These are phyloP conservation scores for Trametes cinnabarina DNA, from an alignment of 768 basidiomycete genomes.

Conservation along the genomic window DNA sequence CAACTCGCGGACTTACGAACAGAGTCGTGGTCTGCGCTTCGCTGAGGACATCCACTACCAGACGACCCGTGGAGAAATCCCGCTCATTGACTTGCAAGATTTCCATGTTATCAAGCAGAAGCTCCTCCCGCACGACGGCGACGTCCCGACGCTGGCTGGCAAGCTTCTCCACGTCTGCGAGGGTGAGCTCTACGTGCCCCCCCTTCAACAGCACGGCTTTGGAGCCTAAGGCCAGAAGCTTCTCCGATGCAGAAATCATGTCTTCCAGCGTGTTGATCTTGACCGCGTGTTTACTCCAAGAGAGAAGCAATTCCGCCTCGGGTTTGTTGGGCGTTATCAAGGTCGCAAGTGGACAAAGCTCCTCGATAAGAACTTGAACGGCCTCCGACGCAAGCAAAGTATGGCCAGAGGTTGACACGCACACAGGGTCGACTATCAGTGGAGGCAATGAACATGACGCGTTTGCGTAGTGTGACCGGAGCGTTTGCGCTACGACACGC, in stretches of 20 bases:
- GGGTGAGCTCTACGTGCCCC: constrained; percentile 60
- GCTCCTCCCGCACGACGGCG: constrained; percentile 42
- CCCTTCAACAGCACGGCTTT: constrained; percentile 78
- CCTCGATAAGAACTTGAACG: constrained; percentile 50
- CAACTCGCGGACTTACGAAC: constrained; percentile 59
- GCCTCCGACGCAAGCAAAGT: constrained; percentile 69
- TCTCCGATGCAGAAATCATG: constrained; percentile 57
- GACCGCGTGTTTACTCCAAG: constrained; percentile 26
- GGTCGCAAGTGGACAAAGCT: constrained; percentile 69
- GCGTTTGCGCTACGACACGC: constrained; percentile 46
- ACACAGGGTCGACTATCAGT: constrained; percentile 86
- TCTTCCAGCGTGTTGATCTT: constrained; percentile 49
- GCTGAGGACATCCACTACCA: constrained; percentile 68
- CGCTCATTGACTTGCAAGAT: constrained; percentile 43
- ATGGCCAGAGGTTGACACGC: constrained; percentile 88
- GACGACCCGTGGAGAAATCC: constrained; percentile 19
- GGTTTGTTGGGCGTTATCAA: constrained; percentile 84
- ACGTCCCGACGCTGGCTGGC: constrained; percentile 31
- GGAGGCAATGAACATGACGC: constrained; percentile 37
- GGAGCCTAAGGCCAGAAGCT: constrained; percentile 48
- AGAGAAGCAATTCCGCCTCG: constrained; percentile 73
- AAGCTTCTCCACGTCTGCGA: constrained; percentile 44
- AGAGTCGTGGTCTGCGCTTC: constrained; percentile 42
- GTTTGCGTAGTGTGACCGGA: constrained; percentile 41
- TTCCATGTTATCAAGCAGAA: constrained; percentile 59